Base-by-base conservation (phyloP, 768 basidiomycete genomes). In the Chlorophyllum brunneum region DNA sequence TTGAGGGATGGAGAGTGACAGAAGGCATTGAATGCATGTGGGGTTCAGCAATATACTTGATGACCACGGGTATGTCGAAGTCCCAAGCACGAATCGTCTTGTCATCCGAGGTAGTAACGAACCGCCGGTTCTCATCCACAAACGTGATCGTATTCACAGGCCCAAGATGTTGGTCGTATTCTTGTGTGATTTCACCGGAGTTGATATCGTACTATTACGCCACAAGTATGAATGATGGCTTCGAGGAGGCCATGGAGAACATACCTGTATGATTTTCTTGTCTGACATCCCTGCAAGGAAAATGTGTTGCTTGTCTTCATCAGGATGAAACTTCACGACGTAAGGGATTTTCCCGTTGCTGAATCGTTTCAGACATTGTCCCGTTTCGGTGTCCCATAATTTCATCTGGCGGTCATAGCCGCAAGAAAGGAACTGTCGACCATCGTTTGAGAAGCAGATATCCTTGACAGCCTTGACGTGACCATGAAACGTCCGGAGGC, bases 1-100 rank as follows among this genome's bases (percentile, higher is more conserved):
- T 88, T 51, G 85, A 95, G 20, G 97, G 95, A 67, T 98, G 94
- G 23, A 95, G 70, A 4, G 94, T 95, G 41, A 98, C 95, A 15
- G 97, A 91, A 5, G 97, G 97, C 95, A 99, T 98, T 15, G 93
- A 97, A 71, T 99, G 95, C 97, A 99, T 98, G 64, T 93, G 86
- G 3, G 97, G 97, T 68, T 99, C 97, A 16, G 97, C 95, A 54
- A 98, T 98, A 67, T 98, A 97, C 69, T 99, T 99, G 77, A 99
- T 98, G 48, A 97, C 93, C 30, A 98, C 97, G 4, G 97, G 97
- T 57, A 99, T 98, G 69, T 99, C 97, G 67, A 88, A 98, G 67
- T 99, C 97, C 97, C 97, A 99, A 15, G 93, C 95, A 39, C 97
- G 86, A 57, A 99, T 97, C 2, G 94, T 97, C 73, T 98, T 98